Percentiles rank a stretch among this genome's conserved stretches.
Conservation (phyloP, 345 rosid species). For the Alliaria petiolata region DNA sequence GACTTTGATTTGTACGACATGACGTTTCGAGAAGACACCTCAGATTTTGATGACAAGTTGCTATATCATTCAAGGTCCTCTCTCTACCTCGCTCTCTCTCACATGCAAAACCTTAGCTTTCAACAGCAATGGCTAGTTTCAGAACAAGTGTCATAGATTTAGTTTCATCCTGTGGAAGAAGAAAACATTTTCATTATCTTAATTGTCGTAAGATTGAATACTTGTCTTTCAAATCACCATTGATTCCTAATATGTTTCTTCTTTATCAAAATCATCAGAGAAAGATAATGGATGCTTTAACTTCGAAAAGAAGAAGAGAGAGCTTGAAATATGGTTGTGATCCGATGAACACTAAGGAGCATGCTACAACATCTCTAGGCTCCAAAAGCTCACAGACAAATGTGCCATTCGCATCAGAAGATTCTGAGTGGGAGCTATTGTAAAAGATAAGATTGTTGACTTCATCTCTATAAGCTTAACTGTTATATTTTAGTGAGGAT, state of each 20-base stretch:
- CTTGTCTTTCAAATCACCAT: neutral
- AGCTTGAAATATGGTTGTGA: slow-evolving; percentile 61
- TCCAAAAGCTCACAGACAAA: slow-evolving; percentile 23
- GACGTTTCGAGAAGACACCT: slow-evolving; percentile 53
- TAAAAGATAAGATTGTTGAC: slow-evolving; percentile 24
- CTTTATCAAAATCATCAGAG: slow-evolving; percentile 36
- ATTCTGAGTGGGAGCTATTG: slow-evolving; percentile 73
- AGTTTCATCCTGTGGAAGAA: neutral
- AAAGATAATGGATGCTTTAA: slow-evolving; percentile 60
- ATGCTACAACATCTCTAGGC: slow-evolving; percentile 2
- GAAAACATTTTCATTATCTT: neutral
- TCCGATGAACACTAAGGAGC: slow-evolving; percentile 21
- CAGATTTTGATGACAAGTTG: slow-evolving; percentile 38
- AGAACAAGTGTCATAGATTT: neutral
- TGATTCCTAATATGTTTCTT: slow-evolving; percentile 7
- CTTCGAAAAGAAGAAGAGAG: slow-evolving; percentile 47
- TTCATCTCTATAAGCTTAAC: neutral
- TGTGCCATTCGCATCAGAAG: slow-evolving; percentile 27
- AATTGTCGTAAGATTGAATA: neutral
- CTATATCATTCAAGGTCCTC: slow-evolving; percentile 68
- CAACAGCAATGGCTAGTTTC: slow-evolving; percentile 3
- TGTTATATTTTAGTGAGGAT: neutral
- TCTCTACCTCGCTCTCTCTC: slow-evolving; percentile 2
- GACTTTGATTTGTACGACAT: slow-evolving; percentile 46
- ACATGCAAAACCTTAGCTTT: neutral